Conservation (phyloP, 2,329 filamentous ascomycete species). For the Myriosclerotinia duriaeana region DNA sequence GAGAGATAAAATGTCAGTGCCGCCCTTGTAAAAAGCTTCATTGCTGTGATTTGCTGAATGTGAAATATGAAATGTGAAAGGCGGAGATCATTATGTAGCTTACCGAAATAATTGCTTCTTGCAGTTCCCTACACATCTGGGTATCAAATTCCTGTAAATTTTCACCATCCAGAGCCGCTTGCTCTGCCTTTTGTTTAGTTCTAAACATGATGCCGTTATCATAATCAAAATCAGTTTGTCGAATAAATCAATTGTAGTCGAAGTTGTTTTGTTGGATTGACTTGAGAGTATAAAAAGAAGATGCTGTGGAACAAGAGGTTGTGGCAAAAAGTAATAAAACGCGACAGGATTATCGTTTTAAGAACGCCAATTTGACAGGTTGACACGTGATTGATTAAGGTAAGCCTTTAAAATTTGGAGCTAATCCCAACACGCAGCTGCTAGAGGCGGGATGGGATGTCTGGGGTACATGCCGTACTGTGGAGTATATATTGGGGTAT, state of each 20-base stretch:
- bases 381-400: background rate
- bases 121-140: conserved; percentile 26
- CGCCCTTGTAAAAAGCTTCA: conserved; percentile 10
- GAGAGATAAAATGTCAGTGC: conserved; percentile 19
- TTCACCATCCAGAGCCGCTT: conserved; percentile 26
- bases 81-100: conserved; percentile 1
- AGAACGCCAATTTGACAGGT: background rate
- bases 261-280: background rate
- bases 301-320: background rate
- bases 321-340: conserved; percentile 1
- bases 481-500: too few species aligned
- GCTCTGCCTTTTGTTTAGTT: conserved; percentile 18
- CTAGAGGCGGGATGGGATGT: background rate
- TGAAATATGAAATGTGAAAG: background rate
- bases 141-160: conserved; percentile 27
- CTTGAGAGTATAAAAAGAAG: background rate
- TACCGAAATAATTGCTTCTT: conserved; percentile 30
- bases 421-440: background rate
- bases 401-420: background rate
- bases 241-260: background rate
- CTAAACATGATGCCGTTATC: conserved; percentile 4
- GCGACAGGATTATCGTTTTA: background rate
- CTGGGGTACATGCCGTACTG: background rate
- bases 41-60: conserved; percentile 6
- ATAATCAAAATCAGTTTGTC: background rate